These are phyloP conservation scores for Pleurotus cornucopiae DNA, from an alignment of 768 basidiomycete species.

Conservation along the genomic window DNA sequence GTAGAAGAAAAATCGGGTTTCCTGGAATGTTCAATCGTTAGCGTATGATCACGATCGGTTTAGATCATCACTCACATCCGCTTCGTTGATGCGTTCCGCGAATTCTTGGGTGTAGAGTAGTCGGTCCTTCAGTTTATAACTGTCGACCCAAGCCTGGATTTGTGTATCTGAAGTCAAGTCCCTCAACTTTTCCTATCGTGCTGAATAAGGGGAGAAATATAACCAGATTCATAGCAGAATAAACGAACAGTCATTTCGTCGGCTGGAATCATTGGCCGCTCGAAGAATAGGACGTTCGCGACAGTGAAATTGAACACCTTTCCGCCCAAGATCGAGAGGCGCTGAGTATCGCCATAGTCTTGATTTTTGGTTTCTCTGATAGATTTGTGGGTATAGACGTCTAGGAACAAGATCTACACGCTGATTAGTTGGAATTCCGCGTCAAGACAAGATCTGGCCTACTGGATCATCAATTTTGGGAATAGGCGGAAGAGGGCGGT, in stretches of 20 bases:
- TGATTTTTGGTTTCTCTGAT: conserved; percentile 31
- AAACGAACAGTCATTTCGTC: conserved; percentile 40
- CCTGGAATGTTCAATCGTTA: conserved; percentile 29
- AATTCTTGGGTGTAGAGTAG: conserved; percentile 43
- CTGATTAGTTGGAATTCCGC: neutral
- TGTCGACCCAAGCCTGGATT: conserved; percentile 44
- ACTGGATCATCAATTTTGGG: conserved; percentile 43
- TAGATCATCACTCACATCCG: conserved; percentile 24
- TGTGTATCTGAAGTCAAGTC: conserved; percentile 32
- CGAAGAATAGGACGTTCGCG: conserved; percentile 44
- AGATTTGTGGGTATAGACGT: conserved; percentile 51
- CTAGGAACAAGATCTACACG: conserved; percentile 30
- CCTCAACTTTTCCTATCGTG: conserved; percentile 19
- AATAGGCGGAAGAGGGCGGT: conserved; percentile 35
- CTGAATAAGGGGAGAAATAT: neutral
- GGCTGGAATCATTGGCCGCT: conserved; percentile 37
- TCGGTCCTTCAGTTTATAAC: conserved; percentile 49
- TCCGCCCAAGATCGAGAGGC: conserved; percentile 56
- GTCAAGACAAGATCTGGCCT: neutral
- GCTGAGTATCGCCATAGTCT: conserved; percentile 55
- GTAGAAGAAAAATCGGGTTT: conserved; percentile 50
- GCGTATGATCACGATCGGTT: neutral
- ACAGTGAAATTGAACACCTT: conserved; percentile 49
- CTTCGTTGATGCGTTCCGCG: conserved; percentile 27
- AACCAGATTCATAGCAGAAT: neutral